phyloP scores from a whole-genome alignment of 2,329 filamentous ascomycete genomes.

The Diaporthe destruens region DNA sequence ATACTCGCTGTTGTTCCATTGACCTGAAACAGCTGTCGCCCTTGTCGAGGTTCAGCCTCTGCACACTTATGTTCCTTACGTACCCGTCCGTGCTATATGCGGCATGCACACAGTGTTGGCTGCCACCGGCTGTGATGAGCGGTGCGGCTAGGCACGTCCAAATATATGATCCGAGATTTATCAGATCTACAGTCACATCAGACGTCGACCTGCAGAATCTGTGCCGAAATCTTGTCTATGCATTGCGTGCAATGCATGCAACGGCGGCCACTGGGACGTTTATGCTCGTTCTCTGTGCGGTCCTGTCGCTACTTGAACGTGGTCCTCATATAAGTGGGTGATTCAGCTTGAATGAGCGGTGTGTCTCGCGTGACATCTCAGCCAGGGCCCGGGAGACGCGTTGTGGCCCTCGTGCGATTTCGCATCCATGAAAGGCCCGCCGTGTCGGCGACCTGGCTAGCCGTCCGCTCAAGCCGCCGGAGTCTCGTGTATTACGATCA shows the following conservation, averaged over 20 bases:
- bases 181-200: constrained; percentile 26
- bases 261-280: constrained; percentile 4
- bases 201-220: constrained; percentile 13
- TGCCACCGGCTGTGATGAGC: background rate
- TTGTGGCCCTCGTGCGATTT: constrained; percentile 4
- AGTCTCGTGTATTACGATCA: constrained; percentile 87
- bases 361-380: constrained; percentile 13
- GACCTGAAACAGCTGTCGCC: constrained; percentile 17
- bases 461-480: constrained; percentile 67
- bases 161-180: background rate
- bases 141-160: constrained; percentile 4
- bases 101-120: background rate
- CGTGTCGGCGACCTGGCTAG: constrained; percentile 18
- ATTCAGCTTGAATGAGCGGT: constrained; percentile 30
- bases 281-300: constrained; percentile 4
- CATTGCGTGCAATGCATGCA: constrained; percentile 5
- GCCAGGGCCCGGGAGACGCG: constrained; percentile 8
- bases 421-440: background rate
- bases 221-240: constrained; percentile 24
- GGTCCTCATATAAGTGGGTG: constrained; percentile 50
- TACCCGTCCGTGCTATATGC: background rate
- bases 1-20: constrained; percentile 11
- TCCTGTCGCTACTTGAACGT: constrained; percentile 39
- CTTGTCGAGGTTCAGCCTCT: constrained; percentile 5
- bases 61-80: background rate